Evolutionary conservation across 495 filamentous ascomycete species (phyloP), one percentile per base, ranked within the genome.

Genomic region (Xylaria cubensis): DNA sequence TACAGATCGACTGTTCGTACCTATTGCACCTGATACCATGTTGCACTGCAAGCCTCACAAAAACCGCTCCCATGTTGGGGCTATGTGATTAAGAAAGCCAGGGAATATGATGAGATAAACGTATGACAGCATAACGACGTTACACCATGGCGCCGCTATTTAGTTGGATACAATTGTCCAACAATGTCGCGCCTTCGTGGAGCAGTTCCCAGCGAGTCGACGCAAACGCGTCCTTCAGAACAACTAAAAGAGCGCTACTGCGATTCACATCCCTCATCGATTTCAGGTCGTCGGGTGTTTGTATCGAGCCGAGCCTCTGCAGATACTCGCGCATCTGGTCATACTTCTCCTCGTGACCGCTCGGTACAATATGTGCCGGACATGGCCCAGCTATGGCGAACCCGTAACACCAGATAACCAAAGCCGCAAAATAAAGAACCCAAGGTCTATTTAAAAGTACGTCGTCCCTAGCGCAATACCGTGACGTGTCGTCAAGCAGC

Each of bases 331-430:
- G 87, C 95, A 97, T 98, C 76, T 95, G 90, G 24, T 79, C 85
- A 67, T 91, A 86, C 79, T 91, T 91, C 67, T 94, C 91, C 8
- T 90, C 86, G 32, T 85, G 84, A 2, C 88, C 86, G 6, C 82
- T 80, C 19, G 88, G 87, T 41, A 86, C 74, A 3, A 87, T 82
- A 9, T 81, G 77, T 24, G 62, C 72, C 0, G 84, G 80, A 66
- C 92, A 86, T 0, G 93, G 87, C 0, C 96, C 96, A 76, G 98
- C 96, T 67, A 98, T 82, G 12, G 96, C 96, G 78, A 89, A 98
- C 29, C 94, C 96, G 76, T 98, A 99, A 67, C 89, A 94, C 95
- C 95, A 99, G 21, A 98, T 93, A 36, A 97, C 94, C 53, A 98
- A 85, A 3, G 91, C 89, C 1, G 96, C 93, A 70, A 97, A 97